phyloP scores from a whole-genome alignment of 2,329 filamentous ascomycete species.

The Sclerotinia glacialis region DNA sequence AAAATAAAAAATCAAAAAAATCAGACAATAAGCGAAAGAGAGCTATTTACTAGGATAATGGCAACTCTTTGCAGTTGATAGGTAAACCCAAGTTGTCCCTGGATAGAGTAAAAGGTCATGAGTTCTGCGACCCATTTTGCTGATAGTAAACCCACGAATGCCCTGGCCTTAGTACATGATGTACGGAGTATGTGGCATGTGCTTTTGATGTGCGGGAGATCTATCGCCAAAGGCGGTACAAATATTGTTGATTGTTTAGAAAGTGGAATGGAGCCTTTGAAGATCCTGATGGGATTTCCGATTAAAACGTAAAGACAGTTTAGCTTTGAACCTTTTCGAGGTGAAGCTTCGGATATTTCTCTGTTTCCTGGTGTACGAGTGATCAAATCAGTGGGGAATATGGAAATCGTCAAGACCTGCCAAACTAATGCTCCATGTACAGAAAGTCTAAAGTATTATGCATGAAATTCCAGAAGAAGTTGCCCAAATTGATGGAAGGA shows the following conservation, averaged over 20 bases:
- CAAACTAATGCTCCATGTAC: slow-evolving; percentile 13
- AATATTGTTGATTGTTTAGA: not conserved
- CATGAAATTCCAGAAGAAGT: slow-evolving; percentile 8
- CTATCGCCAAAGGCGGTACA: slow-evolving; percentile 23
- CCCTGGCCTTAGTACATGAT: slow-evolving; percentile 15
- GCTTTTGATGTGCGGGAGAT: slow-evolving; percentile 21
- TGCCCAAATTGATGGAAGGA: slow-evolving; percentile 11
- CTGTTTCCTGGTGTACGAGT: slow-evolving; percentile 8
- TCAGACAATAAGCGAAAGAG: not conserved
- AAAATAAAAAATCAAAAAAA: not conserved
- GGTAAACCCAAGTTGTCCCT: slow-evolving; percentile 11
- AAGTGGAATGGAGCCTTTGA: not conserved
- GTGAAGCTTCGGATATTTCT: slow-evolving; percentile 20
- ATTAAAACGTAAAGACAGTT: not conserved
- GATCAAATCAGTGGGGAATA: slow-evolving; percentile 16
- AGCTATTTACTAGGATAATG: slow-evolving; percentile 12
- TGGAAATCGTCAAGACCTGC: slow-evolving; percentile 8
- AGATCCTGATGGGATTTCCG: slow-evolving; percentile 8
- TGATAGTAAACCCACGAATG: slow-evolving; percentile 5
- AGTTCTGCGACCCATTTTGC: slow-evolving; percentile 22
- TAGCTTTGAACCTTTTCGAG: slow-evolving; percentile 2
- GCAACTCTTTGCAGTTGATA: slow-evolving; percentile 17
- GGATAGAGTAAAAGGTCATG: slow-evolving; percentile 20
- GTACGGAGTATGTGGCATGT: too few species aligned
- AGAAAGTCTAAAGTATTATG: slow-evolving; percentile 6